These are phyloP conservation scores for Fomitopsis pulvina DNA, from an alignment of 768 basidiomycete genomes.

Conservation along the genomic window DNA sequence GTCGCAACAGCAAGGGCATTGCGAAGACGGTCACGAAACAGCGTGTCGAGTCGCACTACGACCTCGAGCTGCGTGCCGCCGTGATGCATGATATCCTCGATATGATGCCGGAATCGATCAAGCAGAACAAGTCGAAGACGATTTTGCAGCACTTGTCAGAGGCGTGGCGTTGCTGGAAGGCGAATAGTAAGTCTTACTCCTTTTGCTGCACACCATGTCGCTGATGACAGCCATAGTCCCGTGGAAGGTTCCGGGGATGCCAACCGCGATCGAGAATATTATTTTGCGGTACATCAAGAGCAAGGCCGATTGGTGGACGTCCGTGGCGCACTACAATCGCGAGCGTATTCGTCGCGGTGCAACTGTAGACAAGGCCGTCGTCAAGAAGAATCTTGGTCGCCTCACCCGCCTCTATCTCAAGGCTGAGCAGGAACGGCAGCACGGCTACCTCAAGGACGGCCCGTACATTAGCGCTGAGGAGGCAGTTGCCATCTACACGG, in stretches of 20 bases:
- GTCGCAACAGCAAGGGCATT: constrained; percentile 91
- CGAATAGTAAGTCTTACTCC: constrained; percentile 55
- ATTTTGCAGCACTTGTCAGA: constrained; percentile 97
- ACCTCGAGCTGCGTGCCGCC: constrained; percentile 93
- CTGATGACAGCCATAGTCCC: constrained; percentile 50
- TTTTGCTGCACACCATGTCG: not conserved
- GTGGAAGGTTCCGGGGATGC: constrained; percentile 99
- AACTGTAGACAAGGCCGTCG: constrained; percentile 96
- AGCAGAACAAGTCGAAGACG: constrained; percentile 99
- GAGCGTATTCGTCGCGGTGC: constrained; percentile 96
- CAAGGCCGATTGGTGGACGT: constrained; percentile 99
- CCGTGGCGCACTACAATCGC: constrained; percentile 97
- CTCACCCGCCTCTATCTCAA: constrained; percentile 97
- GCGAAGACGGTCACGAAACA: constrained; percentile 99
- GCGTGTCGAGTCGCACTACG: constrained; percentile 97
- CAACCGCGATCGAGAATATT: constrained; percentile 98
- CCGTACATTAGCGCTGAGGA: constrained; percentile 99
- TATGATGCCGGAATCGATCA: constrained; percentile 99
- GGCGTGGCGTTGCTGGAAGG: constrained; percentile 98
- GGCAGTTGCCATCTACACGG: constrained; percentile 97
- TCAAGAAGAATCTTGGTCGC: constrained; percentile 98
- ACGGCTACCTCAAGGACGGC: constrained; percentile 98
- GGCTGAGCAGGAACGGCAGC: constrained; percentile 98
- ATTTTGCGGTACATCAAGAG: constrained; percentile 98
- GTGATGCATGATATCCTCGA: constrained; percentile 99